A percentile compares a stretch with the other conserved stretches of the same genome.
These are phyloP conservation scores for Bruguiera gymnorhiza DNA, from an alignment of 345 rosid genomes.

Conservation along the genomic window DNA sequence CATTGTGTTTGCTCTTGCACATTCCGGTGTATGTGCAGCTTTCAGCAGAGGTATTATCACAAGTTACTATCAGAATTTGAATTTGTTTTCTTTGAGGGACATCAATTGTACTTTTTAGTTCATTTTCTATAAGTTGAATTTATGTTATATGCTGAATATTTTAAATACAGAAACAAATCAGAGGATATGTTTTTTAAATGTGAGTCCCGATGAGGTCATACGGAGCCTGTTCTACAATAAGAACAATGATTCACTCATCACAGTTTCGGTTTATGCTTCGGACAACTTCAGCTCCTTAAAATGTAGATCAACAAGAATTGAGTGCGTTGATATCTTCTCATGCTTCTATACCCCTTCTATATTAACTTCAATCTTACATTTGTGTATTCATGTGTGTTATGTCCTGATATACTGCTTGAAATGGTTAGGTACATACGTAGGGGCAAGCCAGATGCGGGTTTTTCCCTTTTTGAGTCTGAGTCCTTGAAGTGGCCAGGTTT, in stretches of 20 bases:
- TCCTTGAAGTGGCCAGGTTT: slow-evolving; percentile 99
- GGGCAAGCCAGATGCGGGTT: slow-evolving; percentile 93
- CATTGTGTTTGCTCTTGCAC: slow-evolving; percentile 93
- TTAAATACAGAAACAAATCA: slow-evolving; percentile 64
- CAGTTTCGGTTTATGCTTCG: slow-evolving; percentile 91
- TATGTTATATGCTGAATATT: slow-evolving; percentile 7
- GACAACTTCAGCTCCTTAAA: slow-evolving; percentile 94
- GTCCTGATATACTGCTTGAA: slow-evolving; percentile 7
- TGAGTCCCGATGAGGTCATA: slow-evolving; percentile 88
- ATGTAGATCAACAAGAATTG: slow-evolving; percentile 93
- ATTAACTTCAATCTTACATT: background rate
- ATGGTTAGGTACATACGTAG: slow-evolving; percentile 73
- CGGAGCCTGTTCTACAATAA: slow-evolving; percentile 87
- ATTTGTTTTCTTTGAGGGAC: background rate
- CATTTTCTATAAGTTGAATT: background rate
- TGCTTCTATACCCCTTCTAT: background rate
- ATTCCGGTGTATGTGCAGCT: slow-evolving; percentile 89
- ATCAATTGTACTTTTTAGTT: background rate
- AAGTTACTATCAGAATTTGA: background rate
- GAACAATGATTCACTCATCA: slow-evolving; percentile 95
- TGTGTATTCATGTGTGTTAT: too few species aligned
- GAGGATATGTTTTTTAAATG: slow-evolving; percentile 84
- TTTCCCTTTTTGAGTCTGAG: slow-evolving; percentile 91
- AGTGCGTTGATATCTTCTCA: slow-evolving; percentile 40
- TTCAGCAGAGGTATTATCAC: slow-evolving; percentile 71